phyloP scores from a whole-genome alignment of 768 basidiomycete species.

The Clitopilus hobsonii region DNA sequence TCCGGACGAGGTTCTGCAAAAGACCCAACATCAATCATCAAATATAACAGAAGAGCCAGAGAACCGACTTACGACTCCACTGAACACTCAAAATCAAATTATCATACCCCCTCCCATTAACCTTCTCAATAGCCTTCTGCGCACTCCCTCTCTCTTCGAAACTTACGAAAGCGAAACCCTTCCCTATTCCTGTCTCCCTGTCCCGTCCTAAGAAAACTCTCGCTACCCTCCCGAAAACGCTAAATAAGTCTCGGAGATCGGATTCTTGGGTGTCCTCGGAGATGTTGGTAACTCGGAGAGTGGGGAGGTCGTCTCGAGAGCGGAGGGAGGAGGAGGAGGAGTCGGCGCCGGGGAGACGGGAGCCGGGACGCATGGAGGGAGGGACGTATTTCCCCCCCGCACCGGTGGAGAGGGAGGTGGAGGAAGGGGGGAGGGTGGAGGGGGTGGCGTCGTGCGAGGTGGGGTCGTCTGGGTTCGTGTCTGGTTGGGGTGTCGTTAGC shows the following conservation, averaged over 20 bases:
- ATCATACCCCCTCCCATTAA: constrained; percentile 89
- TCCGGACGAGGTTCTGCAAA: constrained; percentile 40
- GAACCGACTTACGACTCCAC: constrained; percentile 55
- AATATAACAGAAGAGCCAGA: not conserved
- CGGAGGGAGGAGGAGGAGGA: too few relatives aligned
- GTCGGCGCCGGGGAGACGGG: constrained; percentile 68
- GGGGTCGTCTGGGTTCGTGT: too few relatives aligned
- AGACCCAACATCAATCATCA: not conserved
- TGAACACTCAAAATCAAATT: constrained; percentile 75
- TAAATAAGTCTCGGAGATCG: constrained; percentile 90
- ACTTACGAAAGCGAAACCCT: constrained; percentile 96
- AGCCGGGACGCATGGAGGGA: constrained; percentile 81
- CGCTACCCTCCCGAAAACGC: constrained; percentile 77
- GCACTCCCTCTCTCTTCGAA: constrained; percentile 81
- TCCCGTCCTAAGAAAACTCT: constrained; percentile 94
- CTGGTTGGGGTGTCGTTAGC: too few relatives aligned
- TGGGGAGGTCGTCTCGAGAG: constrained; percentile 87
- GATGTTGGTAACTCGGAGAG: constrained; percentile 94
- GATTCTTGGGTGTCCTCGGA: constrained; percentile 93
- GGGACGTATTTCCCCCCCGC: constrained; percentile 96
- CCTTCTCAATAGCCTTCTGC: constrained; percentile 87
- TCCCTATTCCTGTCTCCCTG: constrained; percentile 89
- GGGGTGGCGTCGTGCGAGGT: too few relatives aligned
- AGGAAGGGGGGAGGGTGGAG: too few relatives aligned
- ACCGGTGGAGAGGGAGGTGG: constrained; percentile 27